Base-by-base conservation (phyloP, 345 rosid genomes). In the Pugionium dolabratum region DNA sequence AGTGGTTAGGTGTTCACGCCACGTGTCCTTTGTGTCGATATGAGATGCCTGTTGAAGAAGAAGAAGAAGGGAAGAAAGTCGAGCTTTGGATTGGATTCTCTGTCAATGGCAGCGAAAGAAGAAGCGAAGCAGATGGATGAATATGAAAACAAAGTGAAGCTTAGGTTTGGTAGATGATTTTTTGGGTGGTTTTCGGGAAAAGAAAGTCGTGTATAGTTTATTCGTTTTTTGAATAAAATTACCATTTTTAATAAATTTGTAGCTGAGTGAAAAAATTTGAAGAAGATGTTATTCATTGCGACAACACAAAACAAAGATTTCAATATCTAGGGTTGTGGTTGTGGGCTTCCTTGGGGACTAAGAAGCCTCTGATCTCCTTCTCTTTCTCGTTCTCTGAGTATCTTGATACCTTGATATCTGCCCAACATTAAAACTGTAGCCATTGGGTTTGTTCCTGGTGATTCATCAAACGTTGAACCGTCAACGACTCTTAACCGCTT, bases 401-500 rank as follows among this genome's bases (percentile, higher is more conserved):
- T 73, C 41, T 75, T 81, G 72, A 83, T 70, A 62, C 91, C 91
- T 80, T 85, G 91, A 48, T 86, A 91, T 53, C 96, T 79, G 28
- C 97, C 97, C 28, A 86, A 75, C 91, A 88, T 88, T 62, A 86
- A 11, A 3, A 82, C 70, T 1, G 94, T 85, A 0, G 91, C 91
- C 95, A 84, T 85, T 11, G 98, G 96, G 49, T 86, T 89, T 25
- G 94, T 85, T 9, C 96, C 96, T 1, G 94, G 98, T 11, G 94
- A 88, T 56, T 81, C 90, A 49, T 63, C 53, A 43, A 86, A 81
- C 9, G 94, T 91, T 42, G 92, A 89, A 2, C 92, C 89, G 62
- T 91, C 95, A 3, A 87, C 61, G 0, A 89, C 90, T 73, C 94
- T 83, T 66, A 86, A 54, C 1, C 86, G 68, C 50, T 78, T 58